phyloP scores from a whole-genome alignment of 1,139 yeast genomes.

The Eremothecium cymbalariae region DNA sequence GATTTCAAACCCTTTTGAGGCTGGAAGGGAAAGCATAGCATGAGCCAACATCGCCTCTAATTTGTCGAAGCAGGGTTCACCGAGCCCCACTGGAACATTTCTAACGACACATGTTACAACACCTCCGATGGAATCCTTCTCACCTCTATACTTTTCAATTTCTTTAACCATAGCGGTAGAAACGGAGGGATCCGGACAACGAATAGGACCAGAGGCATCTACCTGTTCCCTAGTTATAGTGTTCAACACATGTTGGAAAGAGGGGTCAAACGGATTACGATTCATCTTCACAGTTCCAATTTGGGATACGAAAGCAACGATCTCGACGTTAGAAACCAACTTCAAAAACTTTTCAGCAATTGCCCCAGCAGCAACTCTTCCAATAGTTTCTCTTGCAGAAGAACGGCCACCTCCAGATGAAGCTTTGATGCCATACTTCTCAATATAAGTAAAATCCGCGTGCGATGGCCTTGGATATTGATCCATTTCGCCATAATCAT shows the following conservation, averaged over 20 bases:
- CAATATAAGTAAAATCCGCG: constrained; percentile 89
- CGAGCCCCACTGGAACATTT: constrained; percentile 87
- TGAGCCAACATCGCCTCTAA: constrained; percentile 91
- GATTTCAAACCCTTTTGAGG: constrained; percentile 94
- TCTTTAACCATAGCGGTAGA: constrained; percentile 77
- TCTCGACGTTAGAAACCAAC: constrained; percentile 76
- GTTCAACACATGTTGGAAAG: constrained; percentile 57
- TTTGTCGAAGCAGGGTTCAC: constrained; percentile 97
- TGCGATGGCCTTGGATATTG: constrained; percentile 95
- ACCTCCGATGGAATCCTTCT: constrained; percentile 93
- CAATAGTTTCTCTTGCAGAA: constrained; percentile 95
- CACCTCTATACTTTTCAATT: constrained; percentile 79
- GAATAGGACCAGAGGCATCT: constrained; percentile 79
- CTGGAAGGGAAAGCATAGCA: constrained; percentile 96
- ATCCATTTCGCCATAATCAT: constrained; percentile 91
- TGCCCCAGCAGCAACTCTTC: constrained; percentile 98
- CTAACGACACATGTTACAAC: constrained; percentile 95
- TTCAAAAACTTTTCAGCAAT: constrained; percentile 85
- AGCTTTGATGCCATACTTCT: constrained; percentile 87
- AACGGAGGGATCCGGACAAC: constrained; percentile 77
- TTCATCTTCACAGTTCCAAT: constrained; percentile 76
- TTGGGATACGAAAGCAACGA: constrained; percentile 90
- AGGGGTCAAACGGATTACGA: constrained; percentile 57
- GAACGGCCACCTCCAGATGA: constrained; percentile 97
- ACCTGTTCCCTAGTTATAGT: constrained; percentile 83